Percentiles rank a stretch among this genome's conserved stretches.
Evolutionary conservation across 2,329 filamentous ascomycete species (phyloP).

Genomic region (Epichloe typhina): DNA sequence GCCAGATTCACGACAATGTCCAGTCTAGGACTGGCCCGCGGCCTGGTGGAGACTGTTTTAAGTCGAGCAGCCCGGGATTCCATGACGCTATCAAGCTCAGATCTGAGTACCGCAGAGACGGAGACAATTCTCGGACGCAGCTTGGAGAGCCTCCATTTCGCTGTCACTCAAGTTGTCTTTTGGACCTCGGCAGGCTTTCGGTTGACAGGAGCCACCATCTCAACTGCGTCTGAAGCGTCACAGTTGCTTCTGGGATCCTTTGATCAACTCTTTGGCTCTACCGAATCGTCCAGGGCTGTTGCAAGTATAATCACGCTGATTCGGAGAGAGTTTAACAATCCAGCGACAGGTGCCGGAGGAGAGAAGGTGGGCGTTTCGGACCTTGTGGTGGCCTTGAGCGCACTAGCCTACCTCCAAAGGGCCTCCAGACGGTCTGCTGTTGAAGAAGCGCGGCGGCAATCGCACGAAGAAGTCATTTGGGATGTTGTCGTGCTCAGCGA

Average conservation of each 20-base stretch:
- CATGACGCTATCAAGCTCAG: slow-evolving; percentile 28
- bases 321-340: slow-evolving; percentile 50
- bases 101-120: slow-evolving; percentile 36
- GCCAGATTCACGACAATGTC: slow-evolving; percentile 44
- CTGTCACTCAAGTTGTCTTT: slow-evolving; percentile 45
- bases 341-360: slow-evolving; percentile 43
- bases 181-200: slow-evolving; percentile 49
- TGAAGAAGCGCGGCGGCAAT: slow-evolving; percentile 32
- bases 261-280: slow-evolving; percentile 53
- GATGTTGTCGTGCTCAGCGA: slow-evolving; percentile 51
- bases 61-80: slow-evolving; percentile 39
- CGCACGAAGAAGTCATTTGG: slow-evolving; percentile 47
- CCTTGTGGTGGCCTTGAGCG: slow-evolving; percentile 46
- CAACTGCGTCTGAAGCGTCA: slow-evolving; percentile 40
- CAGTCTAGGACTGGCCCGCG: slow-evolving; percentile 42
- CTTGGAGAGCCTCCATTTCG: slow-evolving; percentile 41
- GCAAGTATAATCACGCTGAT: slow-evolving; percentile 53
- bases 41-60: slow-evolving; percentile 40
- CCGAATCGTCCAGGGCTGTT: slow-evolving; percentile 55
- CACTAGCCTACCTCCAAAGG: slow-evolving; percentile 48
- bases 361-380: slow-evolving; percentile 49
- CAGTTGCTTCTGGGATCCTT: slow-evolving; percentile 45
- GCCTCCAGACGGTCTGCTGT: slow-evolving; percentile 39
- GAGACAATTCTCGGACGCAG: slow-evolving; percentile 44
- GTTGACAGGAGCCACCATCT: slow-evolving; percentile 40